Percentiles rank a stretch among this genome's conserved stretches.
Conservation (phyloP, 371 early-diverging fungal genomes). For the Mucor plumbeus region DNA sequence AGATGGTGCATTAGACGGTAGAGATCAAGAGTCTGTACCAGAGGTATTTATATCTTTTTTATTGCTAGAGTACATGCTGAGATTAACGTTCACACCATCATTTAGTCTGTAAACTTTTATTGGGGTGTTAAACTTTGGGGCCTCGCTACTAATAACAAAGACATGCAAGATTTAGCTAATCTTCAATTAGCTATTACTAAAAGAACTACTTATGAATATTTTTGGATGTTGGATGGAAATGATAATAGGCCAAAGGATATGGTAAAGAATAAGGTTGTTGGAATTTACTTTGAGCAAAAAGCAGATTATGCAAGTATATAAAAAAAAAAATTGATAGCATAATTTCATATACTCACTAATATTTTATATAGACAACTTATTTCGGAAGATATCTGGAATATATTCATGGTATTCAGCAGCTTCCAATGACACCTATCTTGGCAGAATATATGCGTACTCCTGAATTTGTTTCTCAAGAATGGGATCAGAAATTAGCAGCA, state of each 20-base stretch:
- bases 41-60: constrained; percentile 46
- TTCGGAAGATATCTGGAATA: constrained; percentile 69
- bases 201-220: constrained; percentile 69
- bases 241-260: constrained; percentile 55
- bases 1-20: constrained; percentile 67
- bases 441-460: constrained; percentile 51
- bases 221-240: constrained; percentile 61
- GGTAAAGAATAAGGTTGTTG: constrained; percentile 67
- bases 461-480: constrained; percentile 61
- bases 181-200: constrained; percentile 63
- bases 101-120: constrained; percentile 70
- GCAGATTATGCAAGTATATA: constrained; percentile 65
- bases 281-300: constrained; percentile 77
- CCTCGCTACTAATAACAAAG: constrained; percentile 43
- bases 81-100: too few relatives aligned
- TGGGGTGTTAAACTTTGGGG: constrained; percentile 76
- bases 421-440: constrained; percentile 78
- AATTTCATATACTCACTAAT: neutral
- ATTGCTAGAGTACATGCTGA: too few relatives aligned
- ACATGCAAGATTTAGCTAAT: constrained; percentile 46
- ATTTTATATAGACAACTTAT: constrained; percentile 57
- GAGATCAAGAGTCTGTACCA: constrained; percentile 79
- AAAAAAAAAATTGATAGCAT: too few relatives aligned
- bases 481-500: constrained; percentile 48
- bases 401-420: constrained; percentile 82